These are phyloP conservation scores for Exidia glandulosa DNA, from an alignment of 768 basidiomycete genomes.

Conservation along the genomic window DNA sequence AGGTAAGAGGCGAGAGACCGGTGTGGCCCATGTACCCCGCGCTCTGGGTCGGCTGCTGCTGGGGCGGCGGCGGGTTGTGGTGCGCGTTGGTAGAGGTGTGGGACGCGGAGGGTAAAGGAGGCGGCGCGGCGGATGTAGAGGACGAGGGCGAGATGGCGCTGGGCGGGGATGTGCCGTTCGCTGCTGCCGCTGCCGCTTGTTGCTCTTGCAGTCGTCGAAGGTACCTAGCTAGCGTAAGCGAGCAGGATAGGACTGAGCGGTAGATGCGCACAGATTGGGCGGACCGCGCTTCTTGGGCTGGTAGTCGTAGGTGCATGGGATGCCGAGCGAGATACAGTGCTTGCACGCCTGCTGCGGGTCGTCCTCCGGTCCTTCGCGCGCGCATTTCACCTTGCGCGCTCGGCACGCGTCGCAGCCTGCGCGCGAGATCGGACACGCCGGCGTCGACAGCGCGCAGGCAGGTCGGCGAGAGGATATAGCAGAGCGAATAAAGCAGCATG, in stretches of 20 bases:
- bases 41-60: neutral
- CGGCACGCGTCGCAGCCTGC: constrained; percentile 14
- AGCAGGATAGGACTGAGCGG: neutral
- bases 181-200: constrained; percentile 42
- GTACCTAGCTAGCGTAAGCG: constrained; percentile 36
- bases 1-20: neutral
- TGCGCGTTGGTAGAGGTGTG: neutral
- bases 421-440: neutral
- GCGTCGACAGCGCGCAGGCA: too few relatives aligned
- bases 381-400: constrained; percentile 16
- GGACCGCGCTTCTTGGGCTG: constrained; percentile 91
- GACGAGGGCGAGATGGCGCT: neutral
- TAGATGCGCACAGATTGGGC: constrained; percentile 62
- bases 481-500: neutral
- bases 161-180: neutral
- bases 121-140: too few relatives aligned
- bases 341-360: constrained; percentile 75
- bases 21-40: neutral
- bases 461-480: neutral
- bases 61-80: neutral
- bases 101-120: neutral
- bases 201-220: constrained; percentile 69
- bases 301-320: constrained; percentile 84
- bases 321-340: constrained; percentile 72
- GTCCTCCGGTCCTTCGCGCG: constrained; percentile 12